Conservation (phyloP, 805 yeast genomes). For the Yarrowia yakushimensis region DNA sequence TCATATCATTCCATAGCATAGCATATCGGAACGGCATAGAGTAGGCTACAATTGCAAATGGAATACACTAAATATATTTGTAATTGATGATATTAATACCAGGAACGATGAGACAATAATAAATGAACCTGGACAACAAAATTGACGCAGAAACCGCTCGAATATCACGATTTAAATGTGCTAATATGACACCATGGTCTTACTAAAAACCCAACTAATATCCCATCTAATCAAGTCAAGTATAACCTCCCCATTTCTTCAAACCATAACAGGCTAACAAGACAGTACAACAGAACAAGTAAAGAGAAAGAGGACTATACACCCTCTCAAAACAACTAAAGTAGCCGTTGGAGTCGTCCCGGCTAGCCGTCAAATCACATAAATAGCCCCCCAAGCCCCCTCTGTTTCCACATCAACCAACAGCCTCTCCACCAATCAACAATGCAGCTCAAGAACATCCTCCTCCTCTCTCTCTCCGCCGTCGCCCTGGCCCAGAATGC, state of each 20-base stretch:
- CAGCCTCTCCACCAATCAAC: slow-evolving; percentile 3
- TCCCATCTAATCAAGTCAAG: no score
- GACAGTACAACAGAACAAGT: not conserved
- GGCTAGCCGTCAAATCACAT: not conserved
- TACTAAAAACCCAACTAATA: no score
- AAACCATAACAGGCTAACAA: not conserved
- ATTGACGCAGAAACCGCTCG: no score
- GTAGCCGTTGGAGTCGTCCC: not conserved
- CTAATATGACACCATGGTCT: no score
- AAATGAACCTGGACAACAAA: no score
- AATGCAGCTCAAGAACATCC: slow-evolving; percentile 22
- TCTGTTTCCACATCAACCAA: not conserved
- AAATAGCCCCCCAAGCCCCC: not conserved
- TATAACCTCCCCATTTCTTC: not conserved
- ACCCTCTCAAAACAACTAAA: not conserved
- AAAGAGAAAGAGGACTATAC: not conserved
- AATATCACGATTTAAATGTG: no score
- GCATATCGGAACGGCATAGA: not conserved
- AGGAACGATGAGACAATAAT: no score
- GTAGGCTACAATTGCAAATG: no score
- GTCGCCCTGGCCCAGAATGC: slow-evolving; percentile 17
- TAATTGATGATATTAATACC: no score
- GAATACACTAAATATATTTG: no score
- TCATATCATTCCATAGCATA: not conserved
- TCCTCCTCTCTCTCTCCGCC: slow-evolving; percentile 23